phyloP scores from a whole-genome alignment of 352 stramenopile species.

The Bremia lactucae region DNA sequence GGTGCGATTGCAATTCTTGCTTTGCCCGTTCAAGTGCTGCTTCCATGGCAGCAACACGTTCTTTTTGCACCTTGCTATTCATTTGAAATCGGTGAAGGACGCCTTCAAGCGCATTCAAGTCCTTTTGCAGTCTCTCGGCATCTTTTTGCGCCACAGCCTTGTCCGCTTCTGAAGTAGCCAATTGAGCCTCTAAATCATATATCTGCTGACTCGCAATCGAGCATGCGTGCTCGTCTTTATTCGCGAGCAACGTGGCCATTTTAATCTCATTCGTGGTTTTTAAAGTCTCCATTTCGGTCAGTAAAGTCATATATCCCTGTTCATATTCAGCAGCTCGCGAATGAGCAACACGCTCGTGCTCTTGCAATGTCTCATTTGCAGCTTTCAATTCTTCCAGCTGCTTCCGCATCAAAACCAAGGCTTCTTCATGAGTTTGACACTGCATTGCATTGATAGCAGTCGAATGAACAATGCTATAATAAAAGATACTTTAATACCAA shows the following conservation, averaged over 20 bases:
- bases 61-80: constrained; percentile 43
- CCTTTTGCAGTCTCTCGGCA: constrained; percentile 35
- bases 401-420: constrained; percentile 22
- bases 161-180: constrained; percentile 47
- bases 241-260: constrained; percentile 34
- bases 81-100: constrained; percentile 58
- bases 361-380: constrained; percentile 30
- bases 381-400: constrained; percentile 19
- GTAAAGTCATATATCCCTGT: constrained; percentile 46
- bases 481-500: background rate
- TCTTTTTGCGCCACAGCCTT: constrained; percentile 52
- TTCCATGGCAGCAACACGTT: constrained; percentile 37
- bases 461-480: constrained; percentile 10
- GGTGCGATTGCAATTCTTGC: constrained; percentile 11
- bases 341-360: constrained; percentile 29
- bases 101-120: constrained; percentile 43
- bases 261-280: constrained; percentile 40
- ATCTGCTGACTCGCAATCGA: constrained; percentile 44
- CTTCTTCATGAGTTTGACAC: constrained; percentile 25
- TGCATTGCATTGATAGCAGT: constrained; percentile 28
- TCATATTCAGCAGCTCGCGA: constrained; percentile 50
- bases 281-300: constrained; percentile 38
- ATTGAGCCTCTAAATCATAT: constrained; percentile 50
- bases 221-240: constrained; percentile 33
- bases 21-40: constrained; percentile 24